Conservation (phyloP, 331 rosid genomes). For the Saraca asoca region DNA sequence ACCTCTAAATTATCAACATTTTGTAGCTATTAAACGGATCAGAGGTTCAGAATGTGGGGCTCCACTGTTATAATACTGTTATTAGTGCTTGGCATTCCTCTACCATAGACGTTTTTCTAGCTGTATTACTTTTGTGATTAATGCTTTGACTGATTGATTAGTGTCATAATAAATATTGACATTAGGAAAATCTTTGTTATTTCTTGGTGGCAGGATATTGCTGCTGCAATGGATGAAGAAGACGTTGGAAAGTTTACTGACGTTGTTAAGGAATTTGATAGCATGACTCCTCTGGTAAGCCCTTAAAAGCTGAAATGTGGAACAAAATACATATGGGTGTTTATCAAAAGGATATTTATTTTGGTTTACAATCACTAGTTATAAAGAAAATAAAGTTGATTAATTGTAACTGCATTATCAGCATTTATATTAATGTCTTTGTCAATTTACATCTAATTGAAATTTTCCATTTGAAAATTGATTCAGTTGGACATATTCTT, state of each 20-base stretch:
- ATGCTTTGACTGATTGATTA: not conserved
- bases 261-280: slow-evolving; percentile 87
- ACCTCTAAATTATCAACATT: slow-evolving; percentile 6
- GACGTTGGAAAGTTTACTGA: slow-evolving; percentile 83
- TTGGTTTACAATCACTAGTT: slow-evolving; percentile 12
- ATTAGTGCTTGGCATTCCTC: slow-evolving; percentile 12
- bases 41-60: slow-evolving; percentile 9
- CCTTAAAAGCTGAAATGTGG: slow-evolving; percentile 5
- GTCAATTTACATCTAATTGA: slow-evolving; percentile 19
- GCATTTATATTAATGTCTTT: slow-evolving; percentile 21
- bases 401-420: slow-evolving; percentile 5
- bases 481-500: not conserved
- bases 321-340: not conserved
- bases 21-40: not conserved
- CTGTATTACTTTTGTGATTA: not conserved
- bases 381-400: slow-evolving; percentile 6
- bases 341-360: not conserved
- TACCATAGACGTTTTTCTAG: not conserved
- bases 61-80: not conserved
- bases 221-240: slow-evolving; percentile 80
- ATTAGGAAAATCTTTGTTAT: not conserved
- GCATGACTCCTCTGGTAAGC: slow-evolving; percentile 91
- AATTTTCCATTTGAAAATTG: no score
- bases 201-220: slow-evolving; percentile 65
- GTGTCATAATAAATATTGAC: slow-evolving; percentile 28